Evolutionary conservation across 2,329 filamentous ascomycete species (phyloP).

Genomic region (Zalaria obscura): DNA sequence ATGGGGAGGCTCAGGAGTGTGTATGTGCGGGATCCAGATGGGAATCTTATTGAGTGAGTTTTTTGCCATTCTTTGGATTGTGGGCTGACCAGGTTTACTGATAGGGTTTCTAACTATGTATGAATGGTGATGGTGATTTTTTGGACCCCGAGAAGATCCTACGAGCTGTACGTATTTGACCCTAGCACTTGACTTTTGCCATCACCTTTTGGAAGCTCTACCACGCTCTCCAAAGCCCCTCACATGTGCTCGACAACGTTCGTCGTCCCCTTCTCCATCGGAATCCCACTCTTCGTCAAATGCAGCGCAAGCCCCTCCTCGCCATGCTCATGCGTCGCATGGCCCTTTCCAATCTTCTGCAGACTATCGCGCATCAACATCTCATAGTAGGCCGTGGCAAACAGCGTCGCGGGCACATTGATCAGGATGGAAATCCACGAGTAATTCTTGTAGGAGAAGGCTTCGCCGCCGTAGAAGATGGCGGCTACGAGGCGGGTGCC

Average conservation of each 20-base stretch:
- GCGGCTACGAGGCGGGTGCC: constrained; percentile 45
- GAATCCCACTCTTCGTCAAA: constrained; percentile 19
- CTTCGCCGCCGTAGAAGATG: constrained; percentile 41
- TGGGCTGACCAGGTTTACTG: neutral
- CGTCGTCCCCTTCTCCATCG: constrained; percentile 7
- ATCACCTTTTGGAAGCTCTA: no score
- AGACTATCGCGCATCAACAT: constrained; percentile 39
- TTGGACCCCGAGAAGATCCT: no score
- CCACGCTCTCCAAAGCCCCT: neutral
- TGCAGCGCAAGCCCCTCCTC: constrained; percentile 35
- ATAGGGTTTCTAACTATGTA: constrained; percentile 16
- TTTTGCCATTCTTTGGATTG: neutral
- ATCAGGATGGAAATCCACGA: constrained; percentile 40
- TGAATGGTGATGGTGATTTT: constrained; percentile 4
- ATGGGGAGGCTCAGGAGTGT: constrained; percentile 40
- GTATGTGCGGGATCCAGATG: constrained; percentile 48
- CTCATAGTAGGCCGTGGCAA: constrained; percentile 42
- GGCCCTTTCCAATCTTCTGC: constrained; percentile 35
- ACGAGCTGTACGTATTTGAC: no score
- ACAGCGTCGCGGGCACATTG: constrained; percentile 42
- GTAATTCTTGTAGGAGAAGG: constrained; percentile 33
- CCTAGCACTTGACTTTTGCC: no score
- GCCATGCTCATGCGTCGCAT: constrained; percentile 35
- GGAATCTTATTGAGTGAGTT: constrained; percentile 47
- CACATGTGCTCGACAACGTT: neutral